A percentile compares a stretch with the other conserved stretches of the same genome.
Evolutionary conservation across 2,329 filamentous ascomycete genomes (phyloP).

Genomic region (Westerdykella sp.): DNA sequence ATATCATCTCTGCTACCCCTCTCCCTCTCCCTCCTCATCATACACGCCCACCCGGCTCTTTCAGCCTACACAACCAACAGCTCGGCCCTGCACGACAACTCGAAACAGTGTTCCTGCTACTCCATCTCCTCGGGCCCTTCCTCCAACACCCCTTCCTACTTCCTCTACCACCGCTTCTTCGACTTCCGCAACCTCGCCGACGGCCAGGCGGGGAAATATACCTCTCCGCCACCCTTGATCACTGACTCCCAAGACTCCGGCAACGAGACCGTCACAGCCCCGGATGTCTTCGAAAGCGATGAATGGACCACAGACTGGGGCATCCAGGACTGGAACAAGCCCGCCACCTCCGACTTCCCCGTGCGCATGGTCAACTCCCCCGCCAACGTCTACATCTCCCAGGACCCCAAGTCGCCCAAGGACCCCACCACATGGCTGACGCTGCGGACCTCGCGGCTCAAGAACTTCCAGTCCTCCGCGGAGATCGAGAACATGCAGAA

Average conservation of each 20-base stretch:
- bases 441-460: constrained; percentile 42
- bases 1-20: constrained; percentile 20
- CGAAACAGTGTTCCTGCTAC: constrained; percentile 43
- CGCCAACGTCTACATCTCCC: constrained; percentile 43
- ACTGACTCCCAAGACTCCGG: constrained; percentile 14
- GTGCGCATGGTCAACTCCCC: constrained; percentile 42
- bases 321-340: constrained; percentile 43
- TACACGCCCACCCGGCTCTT: constrained; percentile 10
- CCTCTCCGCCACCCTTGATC: constrained; percentile 18
- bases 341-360: constrained; percentile 33
- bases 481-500: constrained; percentile 44
- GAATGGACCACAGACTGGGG: constrained; percentile 34
- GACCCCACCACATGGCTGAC: constrained; percentile 39
- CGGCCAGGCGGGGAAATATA: constrained; percentile 17
- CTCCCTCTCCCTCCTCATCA: constrained; percentile 13
- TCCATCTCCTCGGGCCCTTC: constrained; percentile 40
- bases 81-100: constrained; percentile 29
- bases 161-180: constrained; percentile 48
- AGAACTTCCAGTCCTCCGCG: constrained; percentile 42
- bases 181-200: constrained; percentile 44
- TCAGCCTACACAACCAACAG: constrained; percentile 20
- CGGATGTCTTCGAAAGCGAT: constrained; percentile 36
- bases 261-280: constrained; percentile 22
- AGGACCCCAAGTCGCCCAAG: constrained; percentile 14
- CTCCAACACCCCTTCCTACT: constrained; percentile 37